Base-by-base conservation (phyloP, 1,284 basidiomycete genomes). In the Tilletiaria anomala region DNA sequence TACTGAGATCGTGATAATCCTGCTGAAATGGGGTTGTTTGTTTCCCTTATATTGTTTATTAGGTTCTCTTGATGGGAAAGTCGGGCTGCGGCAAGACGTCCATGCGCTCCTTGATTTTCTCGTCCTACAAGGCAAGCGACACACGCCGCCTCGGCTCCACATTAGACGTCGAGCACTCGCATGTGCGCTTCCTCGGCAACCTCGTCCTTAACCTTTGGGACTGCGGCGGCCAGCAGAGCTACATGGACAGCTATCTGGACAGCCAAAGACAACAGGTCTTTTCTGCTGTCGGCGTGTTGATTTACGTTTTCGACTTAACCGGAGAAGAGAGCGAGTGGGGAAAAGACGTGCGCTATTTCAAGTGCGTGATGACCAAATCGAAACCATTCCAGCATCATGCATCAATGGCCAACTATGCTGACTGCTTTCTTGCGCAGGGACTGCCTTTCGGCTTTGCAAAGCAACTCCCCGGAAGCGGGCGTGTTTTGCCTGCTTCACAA, bases 41-140 rank as follows among this genome's bases (percentile, higher is more conserved):
- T n/a, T 35, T 35, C 5, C 33, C 15, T 4, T 35, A 18, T 16
- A 12, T n/a, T 5, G 5, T 6, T 15, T 40, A 12, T 22, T 32
- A 56, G 56, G 55, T 65, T 5, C 47, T 64, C 4, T 45, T 66
- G 18, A 66, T 66, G 63, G 63, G 63, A 35, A 53, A 56, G 31
- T 65, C 53, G 64, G 73, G 73, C 18, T 72, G 70, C 45, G 75
- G 75, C 33, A 77, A 76, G 74, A 96, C 93, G 11, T 94, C 89
- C 6, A 99, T 99, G 91, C 79, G 91, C 36, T 89, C 88, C 19
- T 82, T 99, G 69, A 94, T 99, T 63, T 99, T 99, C 68, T 89
- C 88, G 31, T 89, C 91, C 65, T 89, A 91, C 60, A 83, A 85
- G 15, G 86, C 91, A 2, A 82, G 82, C 37, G 76, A 93, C 50